A percentile compares a stretch with the other conserved stretches of the same genome.
phyloP scores from a whole-genome alignment of 2,329 filamentous ascomycete genomes.

The Penicillium sp. region DNA sequence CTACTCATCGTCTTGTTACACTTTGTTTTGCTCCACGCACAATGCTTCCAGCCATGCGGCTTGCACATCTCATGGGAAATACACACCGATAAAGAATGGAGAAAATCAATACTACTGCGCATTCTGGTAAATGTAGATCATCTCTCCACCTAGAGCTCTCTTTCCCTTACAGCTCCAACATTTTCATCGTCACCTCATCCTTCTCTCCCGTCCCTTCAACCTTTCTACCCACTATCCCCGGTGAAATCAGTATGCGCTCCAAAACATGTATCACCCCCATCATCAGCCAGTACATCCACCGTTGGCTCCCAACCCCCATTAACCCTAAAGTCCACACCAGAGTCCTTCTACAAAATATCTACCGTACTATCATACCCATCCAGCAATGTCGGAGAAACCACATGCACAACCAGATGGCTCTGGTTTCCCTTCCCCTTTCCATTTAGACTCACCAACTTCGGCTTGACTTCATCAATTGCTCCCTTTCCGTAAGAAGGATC shows the following conservation, averaged over 20 bases:
- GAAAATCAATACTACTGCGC: slow-evolving; percentile 13
- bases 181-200: slow-evolving; percentile 17
- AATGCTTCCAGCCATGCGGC: slow-evolving; percentile 1
- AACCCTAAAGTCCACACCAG: slow-evolving; percentile 70
- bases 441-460: background rate
- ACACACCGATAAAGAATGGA: slow-evolving; percentile 26
- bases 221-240: slow-evolving; percentile 49
- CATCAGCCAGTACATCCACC: slow-evolving; percentile 70
- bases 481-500: slow-evolving; percentile 66
- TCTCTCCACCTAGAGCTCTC: slow-evolving; percentile 5
- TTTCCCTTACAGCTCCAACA: slow-evolving; percentile 16
- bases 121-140: background rate
- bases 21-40: slow-evolving; percentile 1
- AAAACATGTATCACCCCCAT: slow-evolving; percentile 82
- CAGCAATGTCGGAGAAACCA: slow-evolving; percentile 72
- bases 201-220: slow-evolving; percentile 7
- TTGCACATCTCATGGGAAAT: slow-evolving; percentile 17
- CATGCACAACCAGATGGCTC: slow-evolving; percentile 20
- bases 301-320: slow-evolving; percentile 72
- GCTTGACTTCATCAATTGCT: slow-evolving; percentile 10
- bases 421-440: too few species aligned
- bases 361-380: slow-evolving; percentile 66
- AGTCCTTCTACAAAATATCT: slow-evolving; percentile 69
- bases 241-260: slow-evolving; percentile 72
- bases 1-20: slow-evolving; percentile 1